Percentiles rank a stretch among this genome's conserved stretches.
Evolutionary conservation across 306 rosid species (phyloP).

Genomic region (Rubus parviflorus): DNA sequence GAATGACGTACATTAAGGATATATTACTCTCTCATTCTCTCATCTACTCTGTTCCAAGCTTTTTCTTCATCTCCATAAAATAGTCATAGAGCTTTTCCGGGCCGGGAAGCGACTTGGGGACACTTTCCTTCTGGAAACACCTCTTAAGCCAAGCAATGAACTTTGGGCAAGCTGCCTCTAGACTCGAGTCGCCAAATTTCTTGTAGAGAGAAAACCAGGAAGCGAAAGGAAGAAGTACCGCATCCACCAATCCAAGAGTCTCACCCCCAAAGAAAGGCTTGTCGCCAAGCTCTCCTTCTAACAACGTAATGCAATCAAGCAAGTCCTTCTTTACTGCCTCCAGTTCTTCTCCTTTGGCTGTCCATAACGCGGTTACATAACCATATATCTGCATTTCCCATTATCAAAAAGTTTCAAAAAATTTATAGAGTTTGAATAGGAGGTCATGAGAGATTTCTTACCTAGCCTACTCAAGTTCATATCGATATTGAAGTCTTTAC

Average conservation of each 20-base stretch:
- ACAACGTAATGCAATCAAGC: conserved; percentile 1
- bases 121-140: conserved; percentile 12
- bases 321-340: conserved; percentile 27
- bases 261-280: conserved; percentile 25
- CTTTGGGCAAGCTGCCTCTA: conserved; percentile 14
- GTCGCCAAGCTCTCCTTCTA: conserved; percentile 32
- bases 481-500: no score
- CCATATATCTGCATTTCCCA: conserved; percentile 30
- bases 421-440: no score
- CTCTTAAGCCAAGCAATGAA: conserved; percentile 10
- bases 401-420: not conserved
- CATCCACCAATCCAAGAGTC: conserved; percentile 22
- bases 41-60: conserved; percentile 20
- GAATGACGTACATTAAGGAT: no score
- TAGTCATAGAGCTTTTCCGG: conserved; percentile 20
- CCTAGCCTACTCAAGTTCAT: no score
- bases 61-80: conserved; percentile 8
- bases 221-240: conserved; percentile 23
- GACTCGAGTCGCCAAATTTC: conserved; percentile 16
- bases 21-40: not conserved
- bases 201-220: conserved; percentile 9
- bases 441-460: no score
- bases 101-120: conserved; percentile 31
- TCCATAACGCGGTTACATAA: conserved; percentile 24
- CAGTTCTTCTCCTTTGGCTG: conserved; percentile 23